Evolutionary conservation across 176 grass and related monocot genomes (phyloP).

Genomic region (Ensete glaucum): DNA sequence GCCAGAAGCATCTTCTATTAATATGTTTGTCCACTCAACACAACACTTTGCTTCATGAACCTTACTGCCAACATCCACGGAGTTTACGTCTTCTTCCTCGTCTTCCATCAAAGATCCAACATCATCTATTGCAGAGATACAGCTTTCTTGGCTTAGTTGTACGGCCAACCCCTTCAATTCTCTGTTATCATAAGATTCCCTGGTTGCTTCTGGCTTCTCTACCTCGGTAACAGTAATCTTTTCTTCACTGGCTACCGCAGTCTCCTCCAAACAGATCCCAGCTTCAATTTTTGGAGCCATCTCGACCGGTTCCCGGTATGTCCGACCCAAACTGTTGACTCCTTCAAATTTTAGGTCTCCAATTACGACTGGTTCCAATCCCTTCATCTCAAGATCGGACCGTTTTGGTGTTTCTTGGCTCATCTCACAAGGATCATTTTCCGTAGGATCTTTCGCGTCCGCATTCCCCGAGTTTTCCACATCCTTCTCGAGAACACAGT

Average conservation of each 20-base stretch:
- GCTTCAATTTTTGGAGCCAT: neutral
- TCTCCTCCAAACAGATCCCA: neutral
- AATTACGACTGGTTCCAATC: neutral
- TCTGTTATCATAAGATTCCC: too few relatives aligned
- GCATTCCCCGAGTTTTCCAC: neutral
- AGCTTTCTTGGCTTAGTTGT: neutral
- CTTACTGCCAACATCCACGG: neutral
- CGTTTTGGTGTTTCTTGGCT: neutral
- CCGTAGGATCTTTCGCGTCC: neutral
- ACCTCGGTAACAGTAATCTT: neutral
- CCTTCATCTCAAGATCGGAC: neutral
- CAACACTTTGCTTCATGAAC: neutral
- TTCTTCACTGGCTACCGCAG: neutral
- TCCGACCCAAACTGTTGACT: neutral
- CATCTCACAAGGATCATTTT: neutral
- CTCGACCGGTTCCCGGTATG: neutral
- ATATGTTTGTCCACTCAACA: neutral
- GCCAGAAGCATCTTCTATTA: neutral
- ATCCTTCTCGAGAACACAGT: neutral
- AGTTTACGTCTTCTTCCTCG: neutral
- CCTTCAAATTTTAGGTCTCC: neutral
- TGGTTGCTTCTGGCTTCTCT: neutral
- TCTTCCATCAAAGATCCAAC: neutral
- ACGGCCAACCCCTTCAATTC: neutral
- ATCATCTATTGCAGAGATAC: neutral